Base-by-base conservation (phyloP, 129 eudicot genomes). In the Ambrosia trifida region DNA sequence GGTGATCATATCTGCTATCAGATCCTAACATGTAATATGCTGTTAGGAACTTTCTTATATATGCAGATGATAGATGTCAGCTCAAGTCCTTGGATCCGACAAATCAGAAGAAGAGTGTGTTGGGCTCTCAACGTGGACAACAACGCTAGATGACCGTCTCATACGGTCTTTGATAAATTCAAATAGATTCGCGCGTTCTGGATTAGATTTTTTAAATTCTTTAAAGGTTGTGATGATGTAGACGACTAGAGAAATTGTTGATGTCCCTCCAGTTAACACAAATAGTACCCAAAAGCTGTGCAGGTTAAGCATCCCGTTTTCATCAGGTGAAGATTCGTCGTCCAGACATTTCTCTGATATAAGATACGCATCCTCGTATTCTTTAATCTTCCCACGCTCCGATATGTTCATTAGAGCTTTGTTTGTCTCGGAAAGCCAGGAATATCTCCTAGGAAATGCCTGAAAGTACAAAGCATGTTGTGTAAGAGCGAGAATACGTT, bases 361-460 rank as follows among this genome's bases (percentile, higher is more conserved):
- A n/a, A 79, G 54, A 58, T 44, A 79, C 4, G 64, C 30, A 5
- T 76, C 75, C 56, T 79, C 81, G 13, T 82, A 62, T 41, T 69
- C 61, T 66, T 70, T 72, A 6, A 82, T 73, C 66, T 11, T 60
- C 18, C 82, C 85, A 33, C 73, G 70, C 65, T 82, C 87, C 1
- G 79, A 45, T 43, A 82, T 61, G 0, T 75, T 79, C 70, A 85
- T 70, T 3, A 85, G 38, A 1, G 87, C 87, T 58, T 66, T 78
- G 52, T 73, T 76, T 32, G 83, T 59, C 40, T 78, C 85, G 5
- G 81, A 68, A 10, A 81, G 72, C 74, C 78, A 13, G 0, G 75
- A 66, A 41, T 72, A 84, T 11, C 72, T 74, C 53, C 45, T 81
- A 19, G 83, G 81, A 67, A 84, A 84, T 13, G 82, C 89, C 85